These are phyloP conservation scores for Coniochaeta sp. DNA, from an alignment of 2,329 filamentous ascomycete species.

Conservation along the genomic window DNA sequence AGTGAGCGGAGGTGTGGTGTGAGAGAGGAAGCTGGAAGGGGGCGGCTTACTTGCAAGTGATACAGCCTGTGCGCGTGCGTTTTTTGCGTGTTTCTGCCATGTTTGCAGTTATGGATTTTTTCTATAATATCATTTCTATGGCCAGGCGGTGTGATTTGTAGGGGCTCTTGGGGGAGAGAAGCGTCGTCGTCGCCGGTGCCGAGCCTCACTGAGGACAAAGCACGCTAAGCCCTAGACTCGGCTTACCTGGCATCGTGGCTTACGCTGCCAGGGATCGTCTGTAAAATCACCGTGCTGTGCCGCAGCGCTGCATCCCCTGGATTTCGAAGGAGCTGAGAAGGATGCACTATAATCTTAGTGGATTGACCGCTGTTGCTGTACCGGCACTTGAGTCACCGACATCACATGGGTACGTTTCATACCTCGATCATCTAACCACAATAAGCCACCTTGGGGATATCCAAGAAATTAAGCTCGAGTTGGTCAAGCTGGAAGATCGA, in stretches of 20 bases:
- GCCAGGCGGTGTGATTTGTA: too few relatives aligned
- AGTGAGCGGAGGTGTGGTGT: not conserved
- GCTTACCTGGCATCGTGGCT: not conserved
- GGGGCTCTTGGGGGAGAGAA: too few relatives aligned
- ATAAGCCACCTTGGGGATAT: too few relatives aligned
- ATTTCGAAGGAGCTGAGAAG: not conserved
- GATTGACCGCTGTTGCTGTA: too few relatives aligned
- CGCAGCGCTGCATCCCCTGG: not conserved
- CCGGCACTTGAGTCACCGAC: too few relatives aligned
- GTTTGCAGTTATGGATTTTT: not conserved
- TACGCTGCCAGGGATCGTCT: not conserved
- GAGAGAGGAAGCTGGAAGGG: not conserved
- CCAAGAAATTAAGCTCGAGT: too few relatives aligned
- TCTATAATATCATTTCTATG: not conserved
- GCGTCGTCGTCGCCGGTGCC: too few relatives aligned
- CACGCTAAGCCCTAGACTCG: not conserved
- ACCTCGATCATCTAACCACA: too few relatives aligned
- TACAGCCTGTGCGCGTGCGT: conserved; percentile 10
- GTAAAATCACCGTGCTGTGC: not conserved
- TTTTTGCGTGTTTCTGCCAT: not conserved
- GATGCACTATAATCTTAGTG: too few relatives aligned
- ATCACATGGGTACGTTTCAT: too few relatives aligned
- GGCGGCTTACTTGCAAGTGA: conserved; percentile 14
- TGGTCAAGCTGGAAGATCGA: too few relatives aligned
- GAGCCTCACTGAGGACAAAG: not conserved